Base-by-base conservation (phyloP, 495 filamentous ascomycete genomes). In the Talaromyces proteolyticus region DNA sequence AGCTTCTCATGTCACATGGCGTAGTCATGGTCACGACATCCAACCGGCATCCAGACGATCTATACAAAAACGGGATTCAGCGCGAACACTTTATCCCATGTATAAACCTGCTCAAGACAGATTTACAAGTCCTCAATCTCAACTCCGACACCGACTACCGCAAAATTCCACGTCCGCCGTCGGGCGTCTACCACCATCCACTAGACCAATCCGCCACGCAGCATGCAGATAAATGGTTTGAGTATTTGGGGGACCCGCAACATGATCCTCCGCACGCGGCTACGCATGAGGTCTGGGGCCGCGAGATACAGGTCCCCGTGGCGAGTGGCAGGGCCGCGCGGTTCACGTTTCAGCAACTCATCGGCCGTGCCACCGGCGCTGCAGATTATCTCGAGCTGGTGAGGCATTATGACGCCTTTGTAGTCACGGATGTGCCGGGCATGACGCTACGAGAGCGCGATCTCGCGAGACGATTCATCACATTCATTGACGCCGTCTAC, bases 1-100 rank as follows among this genome's bases (percentile, higher is more conserved):
- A 96, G 62, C 75, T 76, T 4, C 79, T 98, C 29, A 95, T 96
- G 89, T 85, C 85, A 14, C 93, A 97, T 64, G 93, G 93, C n/a
- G 88, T 94, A 2, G 91, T 96, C 24, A 79, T 98, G 48, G 84
- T 98, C 36, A 96, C 94, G 20, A 98, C 93, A 2, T 93, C 88
- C n/a, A 98, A 98, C 69, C 80, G 93, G 5, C 94, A 96, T 60
- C 93, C 93, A 8, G 84, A 92, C 60, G 91, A 98, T 53, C 79
- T 98, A 25, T 98, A 98, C 76, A 92, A 89, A 65, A 98, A 98
- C 64, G 93, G 93, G 53, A 93, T 98, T 59, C 93, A 98, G 74
- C 86, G 93, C 50, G 81, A 91, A 51, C 91, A 87, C 17, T 98
- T 98, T 63, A 84, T 98, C 51, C 93, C 93, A 2, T 95, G 91